Base-by-base conservation (phyloP, 2,329 filamentous ascomycete genomes). In the Fusarium palustre region DNA sequence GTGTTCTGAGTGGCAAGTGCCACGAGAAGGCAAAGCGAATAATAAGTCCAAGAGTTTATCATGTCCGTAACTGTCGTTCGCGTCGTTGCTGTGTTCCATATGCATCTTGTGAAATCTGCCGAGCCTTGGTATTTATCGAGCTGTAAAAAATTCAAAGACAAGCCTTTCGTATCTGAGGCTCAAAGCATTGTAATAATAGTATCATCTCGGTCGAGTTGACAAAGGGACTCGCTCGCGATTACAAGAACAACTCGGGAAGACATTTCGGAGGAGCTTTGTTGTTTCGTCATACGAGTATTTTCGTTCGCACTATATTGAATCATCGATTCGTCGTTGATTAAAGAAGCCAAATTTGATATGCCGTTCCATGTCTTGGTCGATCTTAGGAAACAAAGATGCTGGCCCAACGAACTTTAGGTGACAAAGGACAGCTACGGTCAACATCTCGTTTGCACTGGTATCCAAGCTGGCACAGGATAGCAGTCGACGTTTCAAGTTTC, bases 141-240 rank as follows among this genome's bases (percentile, higher is more conserved):
- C 20, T 70, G 59, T 59, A 43, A 49, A 31, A 33, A 42, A 56
- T 50, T 28, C 49, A 42, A 20, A 53, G 47, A 10, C 13, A 42
- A 33, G 45, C 22, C 25, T 25, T 31, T 60, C 33, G 22, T n/a
- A 24, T 24, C 9, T 8, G 25, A 6, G 11, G 3, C 5, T 49
- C 39, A 65, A 30, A 53, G 33, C 6, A 41, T 45, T 28, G 49
- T 25, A 55, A 58, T 49, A 69, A 70, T 69, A 66, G 55, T 30
- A 57, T 49, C 59, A 59, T 38, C 13, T 42, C 30, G 36, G 11
- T n/a, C 28, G 20, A 20, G 45, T 45, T 12, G 55, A 66, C 68
- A 70, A 71, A 70, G 68, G 38, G 38, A 28, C 33, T 43, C 45
- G 46, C 46, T 30, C 33, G 20, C 43, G 25, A 47, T 33, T 10